Evolutionary conservation across 805 yeast species (phyloP).

Genomic region (Zygosaccharomyces gambellarensis): DNA sequence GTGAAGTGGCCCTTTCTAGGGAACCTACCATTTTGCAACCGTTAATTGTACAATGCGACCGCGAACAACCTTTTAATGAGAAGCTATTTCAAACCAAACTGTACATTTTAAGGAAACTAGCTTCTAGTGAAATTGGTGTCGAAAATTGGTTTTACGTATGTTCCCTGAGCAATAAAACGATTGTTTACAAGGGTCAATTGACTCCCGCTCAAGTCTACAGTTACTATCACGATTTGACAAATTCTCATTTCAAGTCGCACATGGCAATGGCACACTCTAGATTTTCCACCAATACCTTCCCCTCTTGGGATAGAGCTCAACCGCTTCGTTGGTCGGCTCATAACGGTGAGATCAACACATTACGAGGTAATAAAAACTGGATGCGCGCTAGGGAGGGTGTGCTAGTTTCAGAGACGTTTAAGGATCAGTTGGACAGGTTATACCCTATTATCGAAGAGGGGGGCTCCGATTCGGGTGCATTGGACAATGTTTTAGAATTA

Average conservation of each 20-base stretch:
- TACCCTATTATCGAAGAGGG: conserved; percentile 98
- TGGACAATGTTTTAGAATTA: conserved; percentile 91
- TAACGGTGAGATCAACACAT: conserved; percentile 96
- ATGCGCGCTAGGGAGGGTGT: conserved; percentile 98
- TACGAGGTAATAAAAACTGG: conserved; percentile 98
- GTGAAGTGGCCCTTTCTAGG: conserved; percentile 89
- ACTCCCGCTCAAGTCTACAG: conserved; percentile 95
- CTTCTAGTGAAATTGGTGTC: conserved; percentile 85
- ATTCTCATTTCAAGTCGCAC: conserved; percentile 89
- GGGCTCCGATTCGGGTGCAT: conserved; percentile 97
- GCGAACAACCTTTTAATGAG: conserved; percentile 36
- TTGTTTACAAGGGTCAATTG: conserved; percentile 95
- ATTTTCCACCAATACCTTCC: conserved; percentile 96
- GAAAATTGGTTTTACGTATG: conserved; percentile 98
- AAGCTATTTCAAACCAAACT: conserved; percentile 75
- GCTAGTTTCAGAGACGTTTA: conserved; percentile 81
- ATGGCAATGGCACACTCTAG: conserved; percentile 96
- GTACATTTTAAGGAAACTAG: conserved; percentile 80
- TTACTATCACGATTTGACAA: conserved; percentile 87
- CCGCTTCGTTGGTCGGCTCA: conserved; percentile 97
- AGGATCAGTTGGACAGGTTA: conserved; percentile 83
- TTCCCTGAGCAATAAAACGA: conserved; percentile 80
- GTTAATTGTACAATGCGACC: conserved; percentile 60
- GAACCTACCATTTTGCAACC: conserved; percentile 93
- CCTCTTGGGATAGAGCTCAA: conserved; percentile 99